Conservation (phyloP, 1,284 basidiomycete species). For the Malassezia japonica region DNA sequence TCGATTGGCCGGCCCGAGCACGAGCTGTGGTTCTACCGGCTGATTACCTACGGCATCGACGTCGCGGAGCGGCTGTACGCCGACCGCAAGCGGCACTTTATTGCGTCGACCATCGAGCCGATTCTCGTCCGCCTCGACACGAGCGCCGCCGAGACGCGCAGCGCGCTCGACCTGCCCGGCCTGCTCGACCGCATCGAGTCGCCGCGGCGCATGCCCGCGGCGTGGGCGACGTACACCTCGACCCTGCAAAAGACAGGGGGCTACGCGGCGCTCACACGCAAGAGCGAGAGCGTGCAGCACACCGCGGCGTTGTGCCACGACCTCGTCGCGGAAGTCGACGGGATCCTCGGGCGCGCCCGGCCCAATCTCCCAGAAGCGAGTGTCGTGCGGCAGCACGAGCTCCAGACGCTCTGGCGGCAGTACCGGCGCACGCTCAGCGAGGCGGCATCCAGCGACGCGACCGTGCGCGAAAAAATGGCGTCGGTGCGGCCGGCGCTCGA, state of each 20-base stretch:
- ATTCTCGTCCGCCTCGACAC: conserved; percentile 62
- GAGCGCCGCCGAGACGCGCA: conserved; percentile 57
- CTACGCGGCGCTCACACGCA: conserved; percentile 16
- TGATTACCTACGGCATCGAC: conserved; percentile 79
- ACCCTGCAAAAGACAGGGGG: neutral
- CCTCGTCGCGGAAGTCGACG: conserved; percentile 59
- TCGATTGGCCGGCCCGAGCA: conserved; percentile 26
- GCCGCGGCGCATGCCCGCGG: conserved; percentile 78
- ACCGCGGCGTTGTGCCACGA: conserved; percentile 59
- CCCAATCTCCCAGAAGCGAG: conserved; percentile 50
- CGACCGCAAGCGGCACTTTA: conserved; percentile 65
- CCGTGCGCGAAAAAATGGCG: conserved; percentile 52
- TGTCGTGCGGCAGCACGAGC: conserved; percentile 52
- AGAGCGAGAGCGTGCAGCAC: conserved; percentile 62
- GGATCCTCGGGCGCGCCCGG: conserved; percentile 52
- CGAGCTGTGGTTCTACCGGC: conserved; percentile 59
- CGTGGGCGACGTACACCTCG: conserved; percentile 58
- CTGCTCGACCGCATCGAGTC: conserved; percentile 78
- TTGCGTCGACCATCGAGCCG: conserved; percentile 62
- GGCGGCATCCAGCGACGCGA: conserved; percentile 28
- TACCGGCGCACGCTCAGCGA: conserved; percentile 27
- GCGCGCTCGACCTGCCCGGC: conserved; percentile 68
- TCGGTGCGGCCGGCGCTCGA: conserved; percentile 23
- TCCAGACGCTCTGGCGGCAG: conserved; percentile 24
- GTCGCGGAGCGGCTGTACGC: conserved; percentile 83